Evolutionary conservation across 1,284 basidiomycete genomes (phyloP), one percentile per base, ranked within the genome.

Genomic region (Ceratobasidium sp.): DNA sequence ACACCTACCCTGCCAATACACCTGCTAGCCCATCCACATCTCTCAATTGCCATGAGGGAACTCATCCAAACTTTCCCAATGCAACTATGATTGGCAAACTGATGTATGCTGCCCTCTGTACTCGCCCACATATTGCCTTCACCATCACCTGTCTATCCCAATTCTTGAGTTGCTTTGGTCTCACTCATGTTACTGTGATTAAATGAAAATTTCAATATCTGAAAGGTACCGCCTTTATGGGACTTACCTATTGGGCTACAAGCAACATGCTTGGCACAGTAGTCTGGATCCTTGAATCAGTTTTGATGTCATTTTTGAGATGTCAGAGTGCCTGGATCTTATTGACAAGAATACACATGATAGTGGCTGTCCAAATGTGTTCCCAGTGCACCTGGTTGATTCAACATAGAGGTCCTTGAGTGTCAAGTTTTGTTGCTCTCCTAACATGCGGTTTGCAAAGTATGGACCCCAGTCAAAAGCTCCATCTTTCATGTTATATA

Each of bases 201-300:
- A 79, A 82, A 51, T 76, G 76, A 2, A 64, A 82, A 4, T 65
- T 82, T 3, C 79, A 79, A 2, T 83, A 82, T 64, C 76, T 82
- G 22, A 74, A 77, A 15, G 79, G 77, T 2, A 82, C 82, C 0
- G 25, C 44, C 9, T 44, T 64, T 13, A 32, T 76, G 40, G 79
- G 79, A 13, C 73, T 82, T 25, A 65, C 62, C 13, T 79, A 79
- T 64, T 29, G 43, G 25, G 25, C 25, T 29, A 29, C 25, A 29
- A 29, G 25, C 25, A 29, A 29, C 25, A 29, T 29, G 25, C 25
- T 29, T 29, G 25, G 25, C 25, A 29, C 25, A 29, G 25, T 29
- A 29, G 25, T 29, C 25, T 29, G 25, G 25, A 29, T 29, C 25
- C 25, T 29, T 29, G 25, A 29, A 29, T 29, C 25, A 29, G 25